These are phyloP conservation scores for Wickerhamiella nectarea DNA, from an alignment of 805 yeast genomes.

Conservation along the genomic window DNA sequence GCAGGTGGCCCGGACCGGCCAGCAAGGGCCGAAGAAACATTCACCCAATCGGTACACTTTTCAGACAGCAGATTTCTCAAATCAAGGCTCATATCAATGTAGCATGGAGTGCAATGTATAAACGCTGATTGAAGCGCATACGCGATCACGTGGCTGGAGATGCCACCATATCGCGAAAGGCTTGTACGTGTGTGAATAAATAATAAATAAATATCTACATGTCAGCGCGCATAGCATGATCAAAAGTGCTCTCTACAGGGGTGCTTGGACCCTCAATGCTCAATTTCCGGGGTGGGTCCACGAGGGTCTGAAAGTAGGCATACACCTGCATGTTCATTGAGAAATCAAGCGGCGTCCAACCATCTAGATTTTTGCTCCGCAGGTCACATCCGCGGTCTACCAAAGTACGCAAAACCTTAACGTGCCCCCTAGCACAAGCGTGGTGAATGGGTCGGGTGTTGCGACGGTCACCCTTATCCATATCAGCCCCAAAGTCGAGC, in stretches of 20 bases:
- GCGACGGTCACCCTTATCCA: constrained; percentile 52
- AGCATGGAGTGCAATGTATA: too few relatives aligned
- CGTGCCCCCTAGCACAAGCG: constrained; percentile 59
- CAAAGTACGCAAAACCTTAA: constrained; percentile 41
- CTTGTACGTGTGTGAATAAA: not conserved
- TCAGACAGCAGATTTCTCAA: too few relatives aligned
- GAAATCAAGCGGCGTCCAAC: constrained; percentile 53
- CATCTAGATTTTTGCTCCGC: constrained; percentile 37
- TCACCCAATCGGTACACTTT: too few relatives aligned
- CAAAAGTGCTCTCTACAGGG: not conserved
- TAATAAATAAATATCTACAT: not conserved
- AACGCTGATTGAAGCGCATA: too few relatives aligned
- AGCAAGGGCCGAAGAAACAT: too few relatives aligned
- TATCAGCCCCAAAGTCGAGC: constrained; percentile 63
- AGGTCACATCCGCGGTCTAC: constrained; percentile 38
- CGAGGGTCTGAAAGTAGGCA: constrained; percentile 27
- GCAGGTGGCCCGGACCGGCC: too few relatives aligned
- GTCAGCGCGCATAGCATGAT: not conserved
- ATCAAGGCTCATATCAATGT: too few relatives aligned
- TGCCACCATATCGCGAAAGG: too few relatives aligned
- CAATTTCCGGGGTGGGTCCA: not conserved
- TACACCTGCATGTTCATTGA: constrained; percentile 41
- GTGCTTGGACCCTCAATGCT: not conserved
- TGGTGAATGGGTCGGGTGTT: constrained; percentile 80
- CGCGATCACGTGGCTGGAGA: not conserved